Conservation (phyloP, 305 asterid genomes). For the Solanum aculeatissimum region DNA sequence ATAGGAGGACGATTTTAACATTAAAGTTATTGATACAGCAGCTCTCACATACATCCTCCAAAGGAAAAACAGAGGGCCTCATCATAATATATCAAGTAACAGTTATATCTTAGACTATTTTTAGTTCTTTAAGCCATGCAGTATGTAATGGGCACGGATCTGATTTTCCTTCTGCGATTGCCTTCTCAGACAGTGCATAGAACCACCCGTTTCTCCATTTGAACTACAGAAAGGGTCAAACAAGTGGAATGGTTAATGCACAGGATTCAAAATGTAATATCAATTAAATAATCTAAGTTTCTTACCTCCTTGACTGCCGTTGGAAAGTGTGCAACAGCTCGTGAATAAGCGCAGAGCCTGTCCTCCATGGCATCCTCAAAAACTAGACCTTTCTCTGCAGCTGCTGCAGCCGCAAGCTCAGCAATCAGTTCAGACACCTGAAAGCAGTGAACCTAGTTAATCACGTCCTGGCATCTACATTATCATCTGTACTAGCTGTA, state of each 20-base stretch:
- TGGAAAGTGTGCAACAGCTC: conserved; percentile 93
- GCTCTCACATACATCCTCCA: background rate
- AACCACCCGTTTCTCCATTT: conserved; percentile 99
- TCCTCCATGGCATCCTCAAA: conserved; percentile 77
- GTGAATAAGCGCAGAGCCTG: conserved; percentile 80
- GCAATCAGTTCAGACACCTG: conserved; percentile 74
- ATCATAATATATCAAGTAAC: background rate
- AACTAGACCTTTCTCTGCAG: conserved; percentile 62
- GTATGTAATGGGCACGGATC: conserved; percentile 85
- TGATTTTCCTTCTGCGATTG: conserved; percentile 58
- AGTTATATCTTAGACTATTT: conserved; percentile 29
- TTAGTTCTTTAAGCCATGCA: conserved; percentile 87
- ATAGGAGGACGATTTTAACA: background rate
- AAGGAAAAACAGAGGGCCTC: background rate
- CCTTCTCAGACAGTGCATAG: conserved; percentile 74
- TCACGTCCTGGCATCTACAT: background rate
- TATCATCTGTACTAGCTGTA: background rate
- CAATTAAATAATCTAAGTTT: background rate
- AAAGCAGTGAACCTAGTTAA: background rate
- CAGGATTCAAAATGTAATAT: background rate
- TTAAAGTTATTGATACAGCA: background rate
- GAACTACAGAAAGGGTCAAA: conserved; percentile 32
- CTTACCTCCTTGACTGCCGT: conserved; percentile 94
- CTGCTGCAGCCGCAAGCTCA: conserved; percentile 79
- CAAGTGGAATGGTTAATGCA: background rate